Percentiles rank a stretch among this genome's conserved stretches.
These are phyloP conservation scores for Pseudopithomyces chartarum DNA, from an alignment of 2,329 filamentous ascomycete species.

Conservation along the genomic window DNA sequence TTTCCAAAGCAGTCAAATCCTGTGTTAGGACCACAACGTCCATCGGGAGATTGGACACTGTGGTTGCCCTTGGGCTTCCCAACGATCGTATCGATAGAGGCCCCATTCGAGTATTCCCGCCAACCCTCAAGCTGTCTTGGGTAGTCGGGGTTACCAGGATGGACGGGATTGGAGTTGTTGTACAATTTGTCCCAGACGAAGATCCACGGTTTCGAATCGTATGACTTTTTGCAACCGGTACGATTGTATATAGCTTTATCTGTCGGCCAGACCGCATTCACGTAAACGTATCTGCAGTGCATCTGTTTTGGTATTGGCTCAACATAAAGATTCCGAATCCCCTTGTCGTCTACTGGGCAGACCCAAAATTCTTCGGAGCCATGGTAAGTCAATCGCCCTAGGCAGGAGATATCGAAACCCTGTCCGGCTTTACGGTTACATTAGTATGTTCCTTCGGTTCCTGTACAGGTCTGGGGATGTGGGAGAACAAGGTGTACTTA, in stretches of 20 bases:
- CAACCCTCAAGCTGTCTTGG: not conserved
- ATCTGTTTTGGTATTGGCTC: constrained; percentile 45
- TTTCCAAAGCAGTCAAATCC: constrained; percentile 21
- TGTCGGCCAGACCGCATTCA: constrained; percentile 33
- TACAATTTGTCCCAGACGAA: not conserved
- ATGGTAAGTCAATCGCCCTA: constrained; percentile 58
- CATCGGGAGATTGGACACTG: constrained; percentile 5
- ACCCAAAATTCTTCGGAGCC: constrained; percentile 61
- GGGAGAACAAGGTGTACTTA: constrained; percentile 10
- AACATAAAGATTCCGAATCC: constrained; percentile 61
- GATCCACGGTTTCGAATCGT: not conserved
- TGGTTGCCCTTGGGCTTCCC: not conserved
- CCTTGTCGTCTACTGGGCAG: constrained; percentile 60
- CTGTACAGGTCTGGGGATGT: not conserved
- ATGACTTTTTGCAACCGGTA: not conserved
- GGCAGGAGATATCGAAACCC: constrained; percentile 61
- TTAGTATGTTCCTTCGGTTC: constrained; percentile 2
- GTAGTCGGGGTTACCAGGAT: not conserved
- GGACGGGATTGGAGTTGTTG: not conserved
- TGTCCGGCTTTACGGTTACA: constrained; percentile 39
- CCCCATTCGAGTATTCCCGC: not conserved
- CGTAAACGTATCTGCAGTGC: constrained; percentile 55
- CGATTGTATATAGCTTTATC: not conserved
- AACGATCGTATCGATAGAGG: not conserved
- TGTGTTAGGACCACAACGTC: constrained; percentile 3